Conservation (phyloP, 1,139 yeast species). For the Kodamaea ohmeri region DNA sequence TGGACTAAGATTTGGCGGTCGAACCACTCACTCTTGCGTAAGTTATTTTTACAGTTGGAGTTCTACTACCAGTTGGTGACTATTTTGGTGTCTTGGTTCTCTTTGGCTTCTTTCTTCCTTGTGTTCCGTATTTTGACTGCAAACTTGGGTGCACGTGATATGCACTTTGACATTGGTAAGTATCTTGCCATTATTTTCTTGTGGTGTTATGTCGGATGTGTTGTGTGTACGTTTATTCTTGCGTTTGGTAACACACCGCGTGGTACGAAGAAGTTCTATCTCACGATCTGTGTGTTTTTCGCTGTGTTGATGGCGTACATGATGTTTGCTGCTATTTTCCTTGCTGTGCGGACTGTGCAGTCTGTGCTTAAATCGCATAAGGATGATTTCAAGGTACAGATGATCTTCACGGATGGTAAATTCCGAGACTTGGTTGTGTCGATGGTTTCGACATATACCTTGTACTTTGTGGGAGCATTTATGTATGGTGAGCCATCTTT, state of each 20-base stretch:
- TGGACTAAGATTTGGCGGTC: conserved; percentile 71
- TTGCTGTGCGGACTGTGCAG: conserved; percentile 71
- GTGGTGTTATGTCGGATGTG: conserved; percentile 26
- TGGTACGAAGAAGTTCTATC: conserved; percentile 25
- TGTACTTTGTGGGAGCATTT: conserved; percentile 75
- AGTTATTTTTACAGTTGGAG: conserved; percentile 63
- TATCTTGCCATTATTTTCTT: conserved; percentile 24
- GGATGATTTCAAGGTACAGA: conserved; percentile 41
- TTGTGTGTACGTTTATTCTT: conserved; percentile 26
- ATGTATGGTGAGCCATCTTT: conserved; percentile 77
- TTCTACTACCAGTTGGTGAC: conserved; percentile 67
- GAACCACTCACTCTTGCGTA: conserved; percentile 60
- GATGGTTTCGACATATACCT: conserved; percentile 75
- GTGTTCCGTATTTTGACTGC: conserved; percentile 66
- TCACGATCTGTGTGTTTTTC: conserved; percentile 22
- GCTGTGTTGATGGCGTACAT: conserved; percentile 29
- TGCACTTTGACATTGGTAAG: conserved; percentile 30
- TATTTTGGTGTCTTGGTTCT: conserved; percentile 75
- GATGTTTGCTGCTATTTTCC: conserved; percentile 69
- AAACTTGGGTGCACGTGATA: conserved; percentile 48
- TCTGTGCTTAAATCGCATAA: conserved; percentile 36
- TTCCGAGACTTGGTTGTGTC: conserved; percentile 89
- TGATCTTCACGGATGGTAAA: conserved; percentile 58
- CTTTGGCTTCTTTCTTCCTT: conserved; percentile 70
- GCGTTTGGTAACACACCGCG: conserved; percentile 30